These are phyloP conservation scores for Lactarius sanguifluus DNA, from an alignment of 768 basidiomycete genomes.

Conservation along the genomic window DNA sequence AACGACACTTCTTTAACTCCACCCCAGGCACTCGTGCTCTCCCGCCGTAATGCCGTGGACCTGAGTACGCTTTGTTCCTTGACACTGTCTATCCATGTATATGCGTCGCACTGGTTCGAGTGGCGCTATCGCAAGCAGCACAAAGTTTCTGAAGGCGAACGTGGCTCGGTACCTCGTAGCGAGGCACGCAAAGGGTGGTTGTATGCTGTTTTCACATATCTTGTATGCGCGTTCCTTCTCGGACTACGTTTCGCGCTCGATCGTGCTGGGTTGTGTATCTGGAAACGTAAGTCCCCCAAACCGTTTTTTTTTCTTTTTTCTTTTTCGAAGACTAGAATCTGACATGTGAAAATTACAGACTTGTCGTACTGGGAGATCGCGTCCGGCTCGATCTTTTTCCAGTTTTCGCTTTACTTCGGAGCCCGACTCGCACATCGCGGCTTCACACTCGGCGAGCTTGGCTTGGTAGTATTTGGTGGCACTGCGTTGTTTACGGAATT, in stretches of 20 bases:
- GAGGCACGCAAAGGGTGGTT: constrained; percentile 62
- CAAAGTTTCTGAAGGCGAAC: constrained; percentile 61
- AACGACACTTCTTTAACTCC: constrained; percentile 45
- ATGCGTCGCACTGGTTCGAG: constrained; percentile 77
- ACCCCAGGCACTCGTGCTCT: constrained; percentile 55
- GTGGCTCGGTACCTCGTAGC: constrained; percentile 72
- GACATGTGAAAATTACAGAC: constrained; percentile 46
- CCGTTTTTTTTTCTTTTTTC: not conserved
- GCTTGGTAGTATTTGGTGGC: constrained; percentile 84
- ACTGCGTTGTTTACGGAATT: constrained; percentile 85
- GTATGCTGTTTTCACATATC: constrained; percentile 63
- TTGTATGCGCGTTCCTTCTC: constrained; percentile 50
- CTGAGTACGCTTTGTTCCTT: constrained; percentile 78
- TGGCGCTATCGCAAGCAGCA: constrained; percentile 44
- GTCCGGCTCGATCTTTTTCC: constrained; percentile 78
- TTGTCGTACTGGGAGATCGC: constrained; percentile 74
- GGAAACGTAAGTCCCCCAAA: constrained; percentile 55
- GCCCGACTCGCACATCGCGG: constrained; percentile 90
- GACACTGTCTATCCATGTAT: constrained; percentile 75
- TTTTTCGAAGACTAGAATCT: not conserved
- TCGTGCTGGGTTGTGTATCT: constrained; percentile 49
- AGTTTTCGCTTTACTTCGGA: constrained; percentile 86
- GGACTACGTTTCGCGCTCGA: constrained; percentile 50
- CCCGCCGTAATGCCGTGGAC: constrained; percentile 76
- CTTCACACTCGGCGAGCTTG: constrained; percentile 93